Evolutionary conservation across 768 basidiomycete genomes (phyloP), one percentile per base, ranked within the genome.

Genomic region (Boletus insuetus): DNA sequence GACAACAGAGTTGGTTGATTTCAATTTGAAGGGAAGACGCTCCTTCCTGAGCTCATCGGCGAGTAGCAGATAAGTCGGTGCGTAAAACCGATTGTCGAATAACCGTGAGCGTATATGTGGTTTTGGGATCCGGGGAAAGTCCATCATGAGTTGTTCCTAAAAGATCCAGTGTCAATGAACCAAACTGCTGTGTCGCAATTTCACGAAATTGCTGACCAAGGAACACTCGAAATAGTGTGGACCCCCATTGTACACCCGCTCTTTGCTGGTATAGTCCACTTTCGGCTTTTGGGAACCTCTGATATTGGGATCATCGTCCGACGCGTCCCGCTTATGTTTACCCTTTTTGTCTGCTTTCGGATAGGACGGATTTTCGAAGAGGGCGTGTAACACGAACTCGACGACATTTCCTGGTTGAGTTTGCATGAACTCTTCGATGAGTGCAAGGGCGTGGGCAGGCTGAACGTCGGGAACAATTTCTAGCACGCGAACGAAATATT

Each of bases 381-480:
- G 76, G 9, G 70, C 60, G 47, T 87, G 82, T 10, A 92, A 58
- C 0, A 87, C 79, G 7, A 70, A 68, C 62, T 86, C 80, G 37
- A 83, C 74, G 40, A 81, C 77, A 31, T 66, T 61, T 11, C n/a
- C 46, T 17, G 59, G 60, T 1, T 73, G 72, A 5, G 69, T 61
- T 5, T 74, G 69, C 29, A 79, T 64, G 56, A 79, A 72, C 42
- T 75, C 64, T 37, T 75, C 69, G 31, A 89, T 64, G 32, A 89
- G 80, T 2, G 66, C 57, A 22, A 75, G 64, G 13, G 79, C 79
- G 58, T 89, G 78, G 3, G 75, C 72, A 5, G 84, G 82, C 20
- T 79, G 75, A 22, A 89, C 85, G 60, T 90, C 86, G 0, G 89
- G 89, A 13, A 90, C 67, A 43, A 91, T 79, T 61, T 89, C 86